phyloP scores from a whole-genome alignment of 139 green algal genomes.

The Mesotaenium endlicherianum region DNA sequence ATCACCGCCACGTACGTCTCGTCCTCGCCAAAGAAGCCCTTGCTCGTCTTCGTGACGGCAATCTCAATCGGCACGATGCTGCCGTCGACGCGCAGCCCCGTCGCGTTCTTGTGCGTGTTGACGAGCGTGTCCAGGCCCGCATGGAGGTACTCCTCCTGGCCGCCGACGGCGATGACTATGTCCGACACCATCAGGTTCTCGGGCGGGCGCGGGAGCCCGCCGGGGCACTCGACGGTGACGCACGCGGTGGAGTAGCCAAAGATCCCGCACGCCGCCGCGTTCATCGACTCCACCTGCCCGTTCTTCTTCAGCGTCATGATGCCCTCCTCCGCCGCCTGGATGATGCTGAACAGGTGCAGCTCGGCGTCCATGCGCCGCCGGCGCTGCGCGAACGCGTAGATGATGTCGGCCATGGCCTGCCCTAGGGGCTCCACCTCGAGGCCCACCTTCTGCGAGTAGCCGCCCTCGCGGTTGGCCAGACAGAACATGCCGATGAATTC shows the following conservation, averaged over 20 bases:
- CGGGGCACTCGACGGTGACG: too few relatives aligned
- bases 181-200: background rate
- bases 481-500: background rate
- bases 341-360: background rate
- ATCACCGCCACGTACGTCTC: conserved; percentile 16
- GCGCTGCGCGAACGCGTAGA: background rate
- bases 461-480: background rate
- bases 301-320: background rate
- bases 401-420: background rate
- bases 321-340: background rate
- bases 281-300: background rate
- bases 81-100: background rate
- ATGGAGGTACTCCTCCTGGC: background rate
- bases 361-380: background rate
- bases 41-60: background rate
- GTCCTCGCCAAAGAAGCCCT: background rate
- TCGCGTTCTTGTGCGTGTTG: too few relatives aligned
- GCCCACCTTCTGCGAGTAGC: background rate
- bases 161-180: background rate
- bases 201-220: too few relatives aligned
- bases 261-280: background rate
- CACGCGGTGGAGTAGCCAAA: too few relatives aligned
- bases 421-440: background rate
- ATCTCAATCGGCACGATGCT: background rate
- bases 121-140: too few relatives aligned